Percentiles rank a stretch among this genome's conserved stretches.
Evolutionary conservation across 2,329 filamentous ascomycete genomes (phyloP).

Genomic region (Penicillium paneum): DNA sequence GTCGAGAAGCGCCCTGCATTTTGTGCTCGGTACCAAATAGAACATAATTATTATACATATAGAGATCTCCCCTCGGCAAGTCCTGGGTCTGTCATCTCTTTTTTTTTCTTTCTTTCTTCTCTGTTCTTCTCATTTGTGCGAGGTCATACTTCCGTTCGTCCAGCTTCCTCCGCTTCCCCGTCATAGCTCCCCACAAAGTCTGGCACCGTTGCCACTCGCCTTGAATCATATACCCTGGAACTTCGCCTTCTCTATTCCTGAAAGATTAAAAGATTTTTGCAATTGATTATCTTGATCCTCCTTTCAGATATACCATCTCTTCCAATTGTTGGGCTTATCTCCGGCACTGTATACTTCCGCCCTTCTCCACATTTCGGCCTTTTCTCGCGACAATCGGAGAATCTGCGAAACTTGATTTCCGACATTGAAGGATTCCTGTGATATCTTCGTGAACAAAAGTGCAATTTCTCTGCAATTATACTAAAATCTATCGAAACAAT

Average conservation of each 20-base stretch:
- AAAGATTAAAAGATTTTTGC: neutral
- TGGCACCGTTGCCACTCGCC: conserved; percentile 24
- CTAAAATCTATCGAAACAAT: conserved; percentile 39
- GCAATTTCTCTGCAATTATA: conserved; percentile 1
- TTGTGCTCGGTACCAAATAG: conserved; percentile 6
- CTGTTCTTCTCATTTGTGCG: neutral
- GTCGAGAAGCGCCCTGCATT: neutral
- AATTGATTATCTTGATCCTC: neutral
- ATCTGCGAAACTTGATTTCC: conserved; percentile 4
- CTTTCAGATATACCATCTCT: neutral
- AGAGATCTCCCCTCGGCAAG: conserved; percentile 13
- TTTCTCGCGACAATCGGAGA: conserved; percentile 18
- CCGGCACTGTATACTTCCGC: conserved; percentile 35
- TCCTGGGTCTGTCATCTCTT: neutral
- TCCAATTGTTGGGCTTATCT: conserved; percentile 3
- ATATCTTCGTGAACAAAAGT: conserved; percentile 5
- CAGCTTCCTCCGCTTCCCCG: conserved; percentile 39
- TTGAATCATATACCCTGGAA: conserved; percentile 19
- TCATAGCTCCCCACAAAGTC: conserved; percentile 31
- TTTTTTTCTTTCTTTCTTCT: conserved; percentile 1
- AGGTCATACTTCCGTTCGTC: conserved; percentile 36
- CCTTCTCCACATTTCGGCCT: conserved; percentile 32
- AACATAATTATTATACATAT: conserved; percentile 5
- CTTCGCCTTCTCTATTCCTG: neutral
- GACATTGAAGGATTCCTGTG: neutral